These are phyloP conservation scores for Aspergillus affinis DNA, from an alignment of 495 filamentous ascomycete species.

Conservation along the genomic window DNA sequence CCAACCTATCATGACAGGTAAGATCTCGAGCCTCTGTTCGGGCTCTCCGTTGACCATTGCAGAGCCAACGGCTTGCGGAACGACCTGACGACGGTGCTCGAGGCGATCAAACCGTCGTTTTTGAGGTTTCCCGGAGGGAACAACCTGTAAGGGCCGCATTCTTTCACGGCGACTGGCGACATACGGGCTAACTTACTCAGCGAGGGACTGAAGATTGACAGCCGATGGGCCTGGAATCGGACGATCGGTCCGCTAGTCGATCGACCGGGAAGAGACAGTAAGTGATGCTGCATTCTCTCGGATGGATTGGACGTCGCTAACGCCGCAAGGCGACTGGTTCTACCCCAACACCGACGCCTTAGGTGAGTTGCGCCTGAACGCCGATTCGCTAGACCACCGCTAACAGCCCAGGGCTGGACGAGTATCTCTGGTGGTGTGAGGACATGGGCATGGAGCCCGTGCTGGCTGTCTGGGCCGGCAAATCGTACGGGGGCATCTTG, in stretches of 20 bases:
- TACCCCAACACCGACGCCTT: slow-evolving; percentile 64
- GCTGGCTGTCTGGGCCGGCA: slow-evolving; percentile 60
- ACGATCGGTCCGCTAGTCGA: slow-evolving; percentile 64
- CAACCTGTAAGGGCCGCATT: slow-evolving; percentile 40
- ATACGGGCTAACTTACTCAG: slow-evolving; percentile 7
- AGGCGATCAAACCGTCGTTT: slow-evolving; percentile 53
- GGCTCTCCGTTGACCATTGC: background rate
- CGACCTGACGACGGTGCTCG: slow-evolving; percentile 58
- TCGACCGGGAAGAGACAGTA: slow-evolving; percentile 54
- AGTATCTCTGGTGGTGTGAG: slow-evolving; percentile 67
- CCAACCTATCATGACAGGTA: slow-evolving; percentile 50
- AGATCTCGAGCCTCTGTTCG: background rate
- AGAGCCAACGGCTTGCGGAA: slow-evolving; percentile 60
- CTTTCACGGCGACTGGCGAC: background rate
- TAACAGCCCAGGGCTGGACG: slow-evolving; percentile 34
- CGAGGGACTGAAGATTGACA: slow-evolving; percentile 33
- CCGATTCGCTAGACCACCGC: background rate
- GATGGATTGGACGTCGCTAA: background rate
- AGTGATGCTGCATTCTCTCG: background rate
- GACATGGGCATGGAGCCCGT: slow-evolving; percentile 60
- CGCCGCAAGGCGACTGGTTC: slow-evolving; percentile 52
- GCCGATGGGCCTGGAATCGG: slow-evolving; percentile 67
- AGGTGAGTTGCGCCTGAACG: slow-evolving; percentile 27
- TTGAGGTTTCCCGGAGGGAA: slow-evolving; percentile 68
- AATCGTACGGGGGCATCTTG: slow-evolving; percentile 53